Base-by-base conservation (phyloP, 805 yeast species). In the Zygosaccharomyces pseudorouxii region DNA sequence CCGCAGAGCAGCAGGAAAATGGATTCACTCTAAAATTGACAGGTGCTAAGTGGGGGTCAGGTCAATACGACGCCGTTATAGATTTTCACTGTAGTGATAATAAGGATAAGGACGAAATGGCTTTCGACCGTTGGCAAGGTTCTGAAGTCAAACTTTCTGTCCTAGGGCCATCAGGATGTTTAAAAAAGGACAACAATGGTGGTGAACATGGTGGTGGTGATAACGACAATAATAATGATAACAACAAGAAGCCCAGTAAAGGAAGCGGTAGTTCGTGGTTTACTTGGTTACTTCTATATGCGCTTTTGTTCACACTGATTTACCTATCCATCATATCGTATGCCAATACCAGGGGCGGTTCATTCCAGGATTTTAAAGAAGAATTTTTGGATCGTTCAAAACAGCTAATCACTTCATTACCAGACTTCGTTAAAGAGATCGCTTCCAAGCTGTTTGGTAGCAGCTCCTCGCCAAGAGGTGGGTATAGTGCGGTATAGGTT, bases 401-500 rank as follows among this genome's bases (percentile, higher is more conserved):
- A 38, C 86, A 81, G 48, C 70, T 84, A 28, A 60, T 78, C 38
- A 71, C 73, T 22, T 81, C 82, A 1, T 66, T 83, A 44, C 93
- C 93, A 5, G 76, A 77, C 11, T 82, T 90, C 52, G 55, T 78
- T 38, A 75, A 72, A 53, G 96, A 90, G 67, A 74, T 90, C 3
- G 70, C 80, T 37, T 78, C 78, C 44, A 88, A 78, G 58, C 65
- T 90, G 29, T 74, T 83, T 46, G 84, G 90, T 5, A 77, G 81
- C 19, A 49, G 63, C 22, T 70, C 77, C 40, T 30, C 60, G 12
- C 59, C 58, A 58, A 78, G 96, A 64, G 95, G 95, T 23, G 98
- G 96, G 16, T 92, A 93, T 66, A 83, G 95, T 62, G 98, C 97
- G 30, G 95, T 93, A 9, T 90, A 73, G 70, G 10, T 4, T 8